Conservation (phyloP, 2,329 filamentous ascomycete species). For the Dendryphion nanum region DNA sequence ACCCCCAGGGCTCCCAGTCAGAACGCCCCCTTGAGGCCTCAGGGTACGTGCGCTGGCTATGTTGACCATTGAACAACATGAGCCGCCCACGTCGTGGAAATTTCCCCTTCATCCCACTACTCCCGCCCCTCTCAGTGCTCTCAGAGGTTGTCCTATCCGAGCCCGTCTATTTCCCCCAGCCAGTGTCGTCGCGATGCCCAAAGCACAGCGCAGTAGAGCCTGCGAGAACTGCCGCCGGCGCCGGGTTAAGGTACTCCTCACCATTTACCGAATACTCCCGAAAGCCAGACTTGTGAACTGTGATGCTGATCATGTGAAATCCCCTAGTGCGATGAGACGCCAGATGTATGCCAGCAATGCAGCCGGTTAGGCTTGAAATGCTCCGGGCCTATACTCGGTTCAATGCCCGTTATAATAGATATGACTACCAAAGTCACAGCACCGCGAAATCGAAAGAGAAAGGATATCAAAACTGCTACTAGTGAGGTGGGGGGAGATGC, state of each 20-base stretch:
- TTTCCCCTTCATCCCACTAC: conserved; percentile 11
- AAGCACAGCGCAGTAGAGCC: conserved; percentile 31
- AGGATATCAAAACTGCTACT: conserved; percentile 1
- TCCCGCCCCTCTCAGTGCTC: too few species aligned
- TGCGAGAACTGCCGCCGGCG: conserved; percentile 34
- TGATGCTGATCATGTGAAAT: conserved; percentile 1
- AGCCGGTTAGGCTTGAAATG: conserved; percentile 26
- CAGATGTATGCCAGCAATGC: conserved; percentile 28
- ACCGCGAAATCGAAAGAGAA: conserved; percentile 24
- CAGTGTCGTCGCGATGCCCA: conserved; percentile 11
- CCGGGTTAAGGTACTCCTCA: conserved; percentile 30
- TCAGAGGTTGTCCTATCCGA: too few species aligned
- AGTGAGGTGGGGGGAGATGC: too few species aligned
- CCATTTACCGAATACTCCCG: neutral
- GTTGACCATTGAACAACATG: conserved; percentile 6
- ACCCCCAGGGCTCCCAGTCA: too few species aligned
- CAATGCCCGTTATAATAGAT: conserved; percentile 36
- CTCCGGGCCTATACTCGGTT: conserved; percentile 30
- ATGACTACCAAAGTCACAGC: conserved; percentile 32
- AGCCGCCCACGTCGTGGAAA: conserved; percentile 11
- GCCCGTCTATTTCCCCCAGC: neutral
- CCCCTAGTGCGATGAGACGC: conserved; percentile 32
- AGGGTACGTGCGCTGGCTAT: neutral
- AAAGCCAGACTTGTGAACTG: neutral
- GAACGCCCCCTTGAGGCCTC: conserved; percentile 2